Evolutionary conservation across 345 rosid species (phyloP).

Genomic region (Schrenkiella parvula): DNA sequence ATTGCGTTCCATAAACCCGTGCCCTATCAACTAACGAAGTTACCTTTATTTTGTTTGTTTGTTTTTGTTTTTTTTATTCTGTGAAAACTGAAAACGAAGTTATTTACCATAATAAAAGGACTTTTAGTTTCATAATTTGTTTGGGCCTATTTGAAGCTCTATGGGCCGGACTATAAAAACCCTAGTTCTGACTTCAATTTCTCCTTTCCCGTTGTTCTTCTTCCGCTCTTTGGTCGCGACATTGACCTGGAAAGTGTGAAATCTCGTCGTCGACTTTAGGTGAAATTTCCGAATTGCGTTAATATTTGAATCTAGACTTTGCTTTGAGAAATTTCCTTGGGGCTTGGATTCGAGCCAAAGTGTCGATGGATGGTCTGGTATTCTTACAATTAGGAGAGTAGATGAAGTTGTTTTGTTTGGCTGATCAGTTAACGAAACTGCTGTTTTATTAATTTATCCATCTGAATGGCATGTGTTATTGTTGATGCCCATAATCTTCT

Average conservation of each 20-base stretch:
- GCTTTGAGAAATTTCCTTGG: background rate
- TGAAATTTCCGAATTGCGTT: background rate
- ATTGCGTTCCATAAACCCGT: too few relatives aligned
- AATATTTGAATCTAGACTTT: background rate
- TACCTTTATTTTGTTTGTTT: too few relatives aligned
- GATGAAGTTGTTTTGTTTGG: background rate
- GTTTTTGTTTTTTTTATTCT: background rate
- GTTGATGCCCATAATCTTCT: too few relatives aligned
- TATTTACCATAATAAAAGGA: background rate
- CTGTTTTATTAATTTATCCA: background rate
- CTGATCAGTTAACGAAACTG: background rate
- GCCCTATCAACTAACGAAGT: background rate
- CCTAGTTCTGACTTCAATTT: conserved; percentile 1
- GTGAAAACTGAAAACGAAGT: background rate
- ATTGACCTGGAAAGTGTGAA: background rate
- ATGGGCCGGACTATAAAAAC: background rate
- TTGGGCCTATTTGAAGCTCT: background rate
- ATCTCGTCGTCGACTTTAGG: background rate
- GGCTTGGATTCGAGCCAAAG: background rate
- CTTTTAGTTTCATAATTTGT: too few relatives aligned
- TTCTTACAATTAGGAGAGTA: background rate
- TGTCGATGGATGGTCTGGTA: background rate
- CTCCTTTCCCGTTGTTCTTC: background rate
- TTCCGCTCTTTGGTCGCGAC: background rate
- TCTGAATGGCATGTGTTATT: too few relatives aligned